Conservation (phyloP, 2,329 filamentous ascomycete species). For the Cordyceps tenuipes region DNA sequence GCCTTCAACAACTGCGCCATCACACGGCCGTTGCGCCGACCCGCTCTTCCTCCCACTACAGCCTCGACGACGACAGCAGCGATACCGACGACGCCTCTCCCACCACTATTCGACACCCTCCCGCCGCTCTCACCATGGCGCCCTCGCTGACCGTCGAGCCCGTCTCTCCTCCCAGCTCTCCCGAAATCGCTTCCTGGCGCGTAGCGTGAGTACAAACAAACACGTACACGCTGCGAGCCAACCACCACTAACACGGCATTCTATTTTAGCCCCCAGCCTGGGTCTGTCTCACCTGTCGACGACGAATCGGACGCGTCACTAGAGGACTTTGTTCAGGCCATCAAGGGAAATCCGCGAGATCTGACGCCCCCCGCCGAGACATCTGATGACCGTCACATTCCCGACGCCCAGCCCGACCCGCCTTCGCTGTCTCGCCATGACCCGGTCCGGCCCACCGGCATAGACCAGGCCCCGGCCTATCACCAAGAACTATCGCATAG, state of each 20-base stretch:
- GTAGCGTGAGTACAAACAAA: constrained; percentile 32
- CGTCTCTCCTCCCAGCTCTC: constrained; percentile 51
- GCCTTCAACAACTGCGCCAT: constrained; percentile 20
- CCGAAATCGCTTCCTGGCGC: constrained; percentile 33
- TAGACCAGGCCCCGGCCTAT: background rate
- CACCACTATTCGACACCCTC: constrained; percentile 28
- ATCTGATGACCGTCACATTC: too few relatives aligned
- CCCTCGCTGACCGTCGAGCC: constrained; percentile 32
- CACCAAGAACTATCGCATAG: background rate
- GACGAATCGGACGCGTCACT: constrained; percentile 27
- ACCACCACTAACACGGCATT: constrained; percentile 6
- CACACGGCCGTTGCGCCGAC: constrained; percentile 30
- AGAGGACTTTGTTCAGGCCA: background rate
- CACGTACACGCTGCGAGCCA: constrained; percentile 10
- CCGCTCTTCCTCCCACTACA: constrained; percentile 52
- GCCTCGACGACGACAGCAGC: constrained; percentile 13
- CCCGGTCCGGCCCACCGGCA: background rate
- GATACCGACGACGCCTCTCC: constrained; percentile 12
- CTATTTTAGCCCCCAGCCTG: constrained; percentile 17
- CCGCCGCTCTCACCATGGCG: background rate
- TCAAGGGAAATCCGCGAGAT: constrained; percentile 7
- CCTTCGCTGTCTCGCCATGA: background rate
- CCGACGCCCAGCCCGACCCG: background rate
- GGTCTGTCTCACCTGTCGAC: constrained; percentile 47
- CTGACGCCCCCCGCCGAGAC: background rate